These are phyloP conservation scores for Voacanga thouarsii DNA, from an alignment of 257 asterid species.

Conservation along the genomic window DNA sequence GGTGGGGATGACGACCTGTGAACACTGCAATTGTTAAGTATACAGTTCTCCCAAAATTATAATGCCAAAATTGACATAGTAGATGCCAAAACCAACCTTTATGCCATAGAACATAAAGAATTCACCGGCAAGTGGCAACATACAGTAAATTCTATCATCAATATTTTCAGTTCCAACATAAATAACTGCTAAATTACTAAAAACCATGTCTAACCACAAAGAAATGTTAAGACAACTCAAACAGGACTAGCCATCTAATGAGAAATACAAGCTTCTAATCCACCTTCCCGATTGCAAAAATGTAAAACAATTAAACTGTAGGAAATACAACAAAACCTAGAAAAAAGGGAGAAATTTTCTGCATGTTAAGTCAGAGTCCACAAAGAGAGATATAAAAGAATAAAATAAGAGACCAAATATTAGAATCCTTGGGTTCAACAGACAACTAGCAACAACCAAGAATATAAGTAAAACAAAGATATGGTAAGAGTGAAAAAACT, in stretches of 20 bases:
- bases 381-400: background rate
- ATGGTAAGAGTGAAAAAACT: background rate
- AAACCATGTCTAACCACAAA: background rate
- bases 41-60: slow-evolving; percentile 7
- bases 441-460: background rate
- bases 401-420: background rate
- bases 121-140: background rate
- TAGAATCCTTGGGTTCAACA: background rate
- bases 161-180: background rate
- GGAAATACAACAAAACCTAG: background rate
- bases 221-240: background rate
- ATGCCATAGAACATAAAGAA: background rate
- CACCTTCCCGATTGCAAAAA: background rate
- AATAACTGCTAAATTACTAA: background rate
- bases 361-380: background rate
- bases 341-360: background rate
- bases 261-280: background rate
- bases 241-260: background rate
- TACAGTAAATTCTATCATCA: background rate
- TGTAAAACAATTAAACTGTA: background rate
- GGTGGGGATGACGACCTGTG: slow-evolving; percentile 68
- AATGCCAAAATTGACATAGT: background rate
- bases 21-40: slow-evolving; percentile 20
- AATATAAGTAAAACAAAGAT: background rate
- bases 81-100: background rate